A percentile compares a stretch with the other conserved stretches of the same genome.
Evolutionary conservation across 2,329 filamentous ascomycete genomes (phyloP).

Genomic region (Lachnellula hyalina): DNA sequence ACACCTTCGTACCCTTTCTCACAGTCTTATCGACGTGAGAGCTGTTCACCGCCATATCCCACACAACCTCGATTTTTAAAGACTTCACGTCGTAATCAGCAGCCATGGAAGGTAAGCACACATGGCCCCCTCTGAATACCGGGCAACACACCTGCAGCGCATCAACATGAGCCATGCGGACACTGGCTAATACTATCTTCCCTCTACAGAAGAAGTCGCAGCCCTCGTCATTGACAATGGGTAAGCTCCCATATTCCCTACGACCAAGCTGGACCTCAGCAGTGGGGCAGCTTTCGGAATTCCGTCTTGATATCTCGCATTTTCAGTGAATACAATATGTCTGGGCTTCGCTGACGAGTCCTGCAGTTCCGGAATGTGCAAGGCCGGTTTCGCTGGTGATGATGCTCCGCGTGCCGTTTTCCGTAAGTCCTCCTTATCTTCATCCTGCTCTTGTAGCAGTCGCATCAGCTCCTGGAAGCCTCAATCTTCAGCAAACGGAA

Average conservation of each 20-base stretch:
- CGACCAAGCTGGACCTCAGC: constrained; percentile 14
- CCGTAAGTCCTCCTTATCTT: constrained; percentile 68
- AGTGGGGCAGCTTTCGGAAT: constrained; percentile 19
- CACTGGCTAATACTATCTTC: constrained; percentile 23
- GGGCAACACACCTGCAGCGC: constrained; percentile 8
- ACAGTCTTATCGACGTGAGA: constrained; percentile 25
- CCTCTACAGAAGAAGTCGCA: constrained; percentile 90
- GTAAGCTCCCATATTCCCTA: constrained; percentile 61
- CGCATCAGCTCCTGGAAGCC: neutral
- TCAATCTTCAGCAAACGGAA: neutral
- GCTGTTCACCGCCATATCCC: constrained; percentile 26
- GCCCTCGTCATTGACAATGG: constrained; percentile 99
- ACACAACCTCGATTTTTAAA: constrained; percentile 25
- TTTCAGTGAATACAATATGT: constrained; percentile 5
- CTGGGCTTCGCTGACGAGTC: constrained; percentile 20
- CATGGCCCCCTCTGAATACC: constrained; percentile 6
- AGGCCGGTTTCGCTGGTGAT: constrained; percentile 99
- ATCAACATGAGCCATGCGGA: constrained; percentile 12
- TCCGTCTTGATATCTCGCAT: neutral
- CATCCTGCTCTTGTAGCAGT: constrained; percentile 10
- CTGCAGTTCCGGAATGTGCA: constrained; percentile 98
- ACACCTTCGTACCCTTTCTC: constrained; percentile 19
- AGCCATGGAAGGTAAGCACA: constrained; percentile 37
- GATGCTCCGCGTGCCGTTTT: constrained; percentile 99
- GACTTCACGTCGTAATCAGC: constrained; percentile 32